These are phyloP conservation scores for Boeremia lycopersici DNA, from an alignment of 2,329 filamentous ascomycete genomes.

Conservation along the genomic window DNA sequence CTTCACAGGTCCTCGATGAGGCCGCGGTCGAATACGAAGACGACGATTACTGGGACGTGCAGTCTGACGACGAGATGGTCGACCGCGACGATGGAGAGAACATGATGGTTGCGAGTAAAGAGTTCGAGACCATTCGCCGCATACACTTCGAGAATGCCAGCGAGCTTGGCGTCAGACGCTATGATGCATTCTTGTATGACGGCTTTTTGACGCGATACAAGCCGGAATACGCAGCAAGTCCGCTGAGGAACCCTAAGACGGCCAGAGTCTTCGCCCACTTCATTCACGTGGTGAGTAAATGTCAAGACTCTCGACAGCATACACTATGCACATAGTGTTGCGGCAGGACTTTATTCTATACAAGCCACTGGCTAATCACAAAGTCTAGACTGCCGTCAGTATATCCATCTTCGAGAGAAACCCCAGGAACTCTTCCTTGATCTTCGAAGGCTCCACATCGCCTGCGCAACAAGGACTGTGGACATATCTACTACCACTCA, in stretches of 20 bases:
- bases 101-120: constrained; percentile 31
- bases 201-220: constrained; percentile 54
- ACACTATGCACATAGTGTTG: background rate
- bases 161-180: constrained; percentile 48
- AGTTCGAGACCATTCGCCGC: constrained; percentile 46
- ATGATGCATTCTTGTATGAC: constrained; percentile 55
- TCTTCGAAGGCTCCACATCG: constrained; percentile 59
- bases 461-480: constrained; percentile 53
- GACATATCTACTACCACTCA: constrained; percentile 77
- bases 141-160: constrained; percentile 45
- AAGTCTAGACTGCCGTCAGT: constrained; percentile 70
- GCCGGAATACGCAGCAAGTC: constrained; percentile 59
- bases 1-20: constrained; percentile 45
- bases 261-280: constrained; percentile 90
- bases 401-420: constrained; percentile 88
- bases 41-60: constrained; percentile 57
- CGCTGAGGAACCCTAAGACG: constrained; percentile 79
- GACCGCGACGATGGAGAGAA: constrained; percentile 32
- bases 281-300: constrained; percentile 66
- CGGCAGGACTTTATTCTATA: background rate
- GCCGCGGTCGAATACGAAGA: constrained; percentile 53
- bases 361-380: constrained; percentile 12
- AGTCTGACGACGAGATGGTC: constrained; percentile 54
- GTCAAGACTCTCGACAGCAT: background rate
- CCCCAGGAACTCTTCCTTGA: constrained; percentile 71